Conservation (phyloP, 768 basidiomycete genomes). For the Nevesoporus exiguus region DNA sequence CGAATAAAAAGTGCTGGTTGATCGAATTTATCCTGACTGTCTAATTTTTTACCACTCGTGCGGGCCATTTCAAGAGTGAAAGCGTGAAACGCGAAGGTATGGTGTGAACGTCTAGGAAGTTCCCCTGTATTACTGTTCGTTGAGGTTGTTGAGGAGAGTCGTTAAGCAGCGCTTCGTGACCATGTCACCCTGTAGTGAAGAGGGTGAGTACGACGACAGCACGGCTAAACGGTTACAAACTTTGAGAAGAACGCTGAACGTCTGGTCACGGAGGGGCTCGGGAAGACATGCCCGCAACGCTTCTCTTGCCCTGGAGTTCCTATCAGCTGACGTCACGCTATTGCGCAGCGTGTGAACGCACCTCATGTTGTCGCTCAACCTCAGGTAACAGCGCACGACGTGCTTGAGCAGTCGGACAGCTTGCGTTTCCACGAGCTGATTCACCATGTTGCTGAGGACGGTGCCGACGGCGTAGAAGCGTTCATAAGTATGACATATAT, state of each 20-base stretch:
- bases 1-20: slow-evolving; percentile 29
- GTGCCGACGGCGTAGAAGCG: slow-evolving; percentile 99
- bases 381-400: slow-evolving; percentile 94
- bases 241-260: slow-evolving; percentile 89
- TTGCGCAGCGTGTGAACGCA: slow-evolving; percentile 35
- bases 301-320: slow-evolving; percentile 74
- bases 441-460: slow-evolving; percentile 98
- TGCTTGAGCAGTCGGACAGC: slow-evolving; percentile 96
- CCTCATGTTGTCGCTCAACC: slow-evolving; percentile 95
- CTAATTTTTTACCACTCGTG: slow-evolving; percentile 25
- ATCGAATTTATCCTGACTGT: slow-evolving; percentile 31
- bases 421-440: slow-evolving; percentile 95
- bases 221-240: slow-evolving; percentile 35
- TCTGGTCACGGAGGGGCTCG: slow-evolving; percentile 90
- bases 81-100: slow-evolving; percentile 4
- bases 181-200: slow-evolving; percentile 75
- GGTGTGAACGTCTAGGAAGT: slow-evolving; percentile 2
- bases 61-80: slow-evolving; percentile 17
- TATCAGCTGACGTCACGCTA: slow-evolving; percentile 8
- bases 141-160: slow-evolving; percentile 84
- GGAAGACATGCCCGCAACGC: slow-evolving; percentile 94
- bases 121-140: slow-evolving; percentile 47
- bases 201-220: slow-evolving; percentile 13
- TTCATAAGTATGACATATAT: slow-evolving; percentile 99
- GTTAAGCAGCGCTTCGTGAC: slow-evolving; percentile 95